Base-by-base conservation (phyloP, 441 rosid species). In the Populus trichocarpa region DNA sequence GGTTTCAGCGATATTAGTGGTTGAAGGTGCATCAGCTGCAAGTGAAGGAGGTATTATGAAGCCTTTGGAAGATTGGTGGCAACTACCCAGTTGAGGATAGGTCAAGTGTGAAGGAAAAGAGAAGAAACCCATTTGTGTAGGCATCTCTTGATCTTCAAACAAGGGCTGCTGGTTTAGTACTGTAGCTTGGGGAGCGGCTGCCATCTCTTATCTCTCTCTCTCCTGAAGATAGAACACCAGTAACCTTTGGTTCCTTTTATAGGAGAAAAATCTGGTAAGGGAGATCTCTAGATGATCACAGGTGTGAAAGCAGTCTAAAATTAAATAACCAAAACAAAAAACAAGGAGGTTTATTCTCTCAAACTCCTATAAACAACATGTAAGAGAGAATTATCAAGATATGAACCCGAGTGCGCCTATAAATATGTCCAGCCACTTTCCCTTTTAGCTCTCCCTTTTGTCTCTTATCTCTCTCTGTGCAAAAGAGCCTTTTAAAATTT, bases 141-240 rank as follows among this genome's bases (percentile, higher is more conserved):
- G 78, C 79, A 87, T 79, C 81, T 79, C 92, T 76, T 91, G 88
- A 28, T 91, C 98, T 80, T 90, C 97, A 75, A 90, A 88, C 78
- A 94, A 82, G 70, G 88, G 80, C 20, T 86, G 81, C 20, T 86
- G 94, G 85, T 86, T 90, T 63, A 86, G 77, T 83, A 26, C 28
- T 26, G 85, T 80, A 69, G 82, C 82, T 80, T 85, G 85, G 14
- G 88, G 75, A 65, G 86, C 78, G 42, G 91, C 88, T 78, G 85
- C 86, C 88, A 85, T 86, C 70, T 83, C 78, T 73, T 72, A 67
- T 79, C 80, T 82, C 70, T 46, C 33, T 66, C 76, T 46, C 75
- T 72, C 32, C 70, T 35, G 50, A 71, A 23, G 77, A 69, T 8
- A n/a, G 71, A 30, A 68, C 40, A 68, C 46, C 71, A 68, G 13